Base-by-base conservation (phyloP, 2,329 filamentous ascomycete genomes). In the Erysiphe pisi region DNA sequence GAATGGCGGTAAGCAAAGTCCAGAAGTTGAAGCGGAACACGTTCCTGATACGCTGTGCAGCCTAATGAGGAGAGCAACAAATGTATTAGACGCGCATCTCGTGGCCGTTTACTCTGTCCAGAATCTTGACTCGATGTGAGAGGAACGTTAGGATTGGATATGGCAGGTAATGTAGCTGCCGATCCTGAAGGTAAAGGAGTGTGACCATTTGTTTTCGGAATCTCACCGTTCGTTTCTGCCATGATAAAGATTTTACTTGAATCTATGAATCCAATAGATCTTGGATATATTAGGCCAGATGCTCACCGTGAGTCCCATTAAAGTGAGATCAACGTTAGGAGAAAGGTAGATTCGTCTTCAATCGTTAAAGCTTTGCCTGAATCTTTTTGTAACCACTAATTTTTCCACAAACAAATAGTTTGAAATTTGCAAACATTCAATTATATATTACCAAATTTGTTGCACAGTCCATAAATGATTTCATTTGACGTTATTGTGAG, bases 1-100 rank as follows among this genome's bases (percentile, higher is more conserved):
- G 90, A 92, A 85, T 93, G 92, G 56, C 92, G 89, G 86, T 95
- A 95, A 74, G 92, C 91, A 82, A 94, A 94, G 84, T 95, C 92
- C 82, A 95, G 89, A 74, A 95, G 89, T 77, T 94, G 89, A 0
- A 94, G 87, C 0, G 92, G 92, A 0, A 95, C 92, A 80, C 92
- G 91, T 82, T 91, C 88, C 82, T 94, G 92, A 85, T 93, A 95
- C 61, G 90, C 86, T 6, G 90, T 89, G 14, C 94, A 91, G 81
- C 92, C 92, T 80, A 93, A 90, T 11, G 90, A 91, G 28, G 90
- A 90, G 74, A 95, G 89, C 76, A 95, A 87, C 25, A 94, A 88
- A 84, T 94, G 92, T 80, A 95, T 88, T 20, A 93, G 89, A 80
- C 92, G 90, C 22, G 90, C 88, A 83, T 95, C 92, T 83, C 92